These are phyloP conservation scores for Azolla pinnata DNA, from an alignment of 75 land plant species.

Conservation along the genomic window DNA sequence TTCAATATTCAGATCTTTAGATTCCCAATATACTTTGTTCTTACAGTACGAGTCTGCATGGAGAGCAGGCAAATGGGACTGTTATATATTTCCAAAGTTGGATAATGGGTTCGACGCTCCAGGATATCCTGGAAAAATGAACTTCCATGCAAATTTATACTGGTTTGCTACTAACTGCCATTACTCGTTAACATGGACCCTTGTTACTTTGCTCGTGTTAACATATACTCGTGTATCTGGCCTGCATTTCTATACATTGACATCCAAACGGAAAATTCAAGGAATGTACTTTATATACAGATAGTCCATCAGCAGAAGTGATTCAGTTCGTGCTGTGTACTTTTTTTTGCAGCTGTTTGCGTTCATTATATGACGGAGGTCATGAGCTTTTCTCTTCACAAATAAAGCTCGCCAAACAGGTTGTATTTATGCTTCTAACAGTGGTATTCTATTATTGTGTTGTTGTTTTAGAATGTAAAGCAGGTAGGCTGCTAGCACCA, in stretches of 20 bases:
- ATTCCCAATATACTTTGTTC: not conserved
- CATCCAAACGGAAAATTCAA: too few species aligned
- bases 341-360: constrained; percentile 71
- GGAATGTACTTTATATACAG: too few species aligned
- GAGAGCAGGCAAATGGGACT: constrained; percentile 96
- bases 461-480: too few species aligned
- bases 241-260: too few species aligned
- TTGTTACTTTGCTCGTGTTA: too few species aligned
- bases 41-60: constrained; percentile 96
- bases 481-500: too few species aligned
- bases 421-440: constrained; percentile 9
- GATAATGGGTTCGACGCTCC: constrained; percentile 9
- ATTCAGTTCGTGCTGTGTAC: too few species aligned
- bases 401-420: constrained; percentile 67
- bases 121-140: constrained; percentile 7
- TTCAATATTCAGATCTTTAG: not conserved
- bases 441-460: too few species aligned
- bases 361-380: constrained; percentile 76
- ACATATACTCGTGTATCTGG: too few species aligned
- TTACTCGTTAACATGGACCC: too few species aligned
- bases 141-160: constrained; percentile 73
- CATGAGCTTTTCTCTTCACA: constrained; percentile 33
- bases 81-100: constrained; percentile 27
- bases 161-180: constrained; percentile 34
- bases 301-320: too few species aligned